Percentiles rank a stretch among this genome's conserved stretches.
phyloP scores from a whole-genome alignment of 2,329 filamentous ascomycete genomes.

The Aureobasidium vineae region DNA sequence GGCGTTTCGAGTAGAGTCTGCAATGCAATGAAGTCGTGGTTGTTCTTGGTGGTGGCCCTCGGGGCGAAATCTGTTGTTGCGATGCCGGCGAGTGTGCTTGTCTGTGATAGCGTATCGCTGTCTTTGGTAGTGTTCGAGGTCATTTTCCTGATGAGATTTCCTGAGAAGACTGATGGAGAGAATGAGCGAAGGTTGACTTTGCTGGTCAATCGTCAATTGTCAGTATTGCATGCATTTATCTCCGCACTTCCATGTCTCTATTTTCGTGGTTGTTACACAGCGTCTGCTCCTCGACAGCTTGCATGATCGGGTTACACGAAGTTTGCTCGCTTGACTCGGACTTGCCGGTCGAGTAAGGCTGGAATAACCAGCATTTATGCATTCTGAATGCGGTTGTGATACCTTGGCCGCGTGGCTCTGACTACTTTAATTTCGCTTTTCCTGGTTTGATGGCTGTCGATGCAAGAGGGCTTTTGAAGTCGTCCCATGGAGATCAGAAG shows the following conservation, averaged over 20 bases:
- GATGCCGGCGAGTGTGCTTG: neutral
- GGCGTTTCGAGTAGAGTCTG: constrained; percentile 11
- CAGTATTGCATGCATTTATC: neutral
- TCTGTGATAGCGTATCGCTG: neutral
- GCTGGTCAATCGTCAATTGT: neutral
- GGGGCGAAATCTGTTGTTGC: constrained; percentile 9
- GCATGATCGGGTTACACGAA: neutral
- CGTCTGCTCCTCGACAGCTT: neutral
- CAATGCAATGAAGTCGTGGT: neutral
- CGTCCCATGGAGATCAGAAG: neutral
- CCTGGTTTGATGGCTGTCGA: neutral
- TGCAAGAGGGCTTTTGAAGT: neutral
- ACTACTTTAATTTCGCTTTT: neutral
- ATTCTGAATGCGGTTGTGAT: neutral
- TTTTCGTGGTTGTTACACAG: constrained; percentile 11
- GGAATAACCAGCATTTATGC: neutral
- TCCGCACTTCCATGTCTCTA: neutral
- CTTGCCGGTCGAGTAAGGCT: neutral
- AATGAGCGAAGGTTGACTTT: neutral
- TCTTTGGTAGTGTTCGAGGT: neutral
- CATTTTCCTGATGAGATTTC: neutral
- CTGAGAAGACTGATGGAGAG: neutral
- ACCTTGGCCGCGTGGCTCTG: constrained; percentile 5
- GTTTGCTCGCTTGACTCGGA: neutral
- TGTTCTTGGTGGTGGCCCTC: neutral